Base-by-base conservation (phyloP, 2,329 filamentous ascomycete species). In the Lithohypha guttulata region DNA sequence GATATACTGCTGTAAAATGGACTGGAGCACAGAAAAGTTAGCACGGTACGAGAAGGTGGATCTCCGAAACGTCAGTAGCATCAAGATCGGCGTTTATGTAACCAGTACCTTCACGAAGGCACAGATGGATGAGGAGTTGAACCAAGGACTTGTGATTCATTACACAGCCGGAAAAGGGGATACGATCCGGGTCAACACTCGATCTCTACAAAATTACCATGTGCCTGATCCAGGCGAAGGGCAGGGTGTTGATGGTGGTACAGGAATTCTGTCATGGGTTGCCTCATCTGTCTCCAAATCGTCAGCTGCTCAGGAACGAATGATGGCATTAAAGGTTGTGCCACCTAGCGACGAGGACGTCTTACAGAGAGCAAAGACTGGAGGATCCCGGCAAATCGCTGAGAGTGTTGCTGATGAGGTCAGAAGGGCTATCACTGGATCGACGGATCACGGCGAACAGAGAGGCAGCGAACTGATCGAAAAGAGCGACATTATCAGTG, bases 11-110 rank as follows among this genome's bases (percentile, higher is more conserved):
- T 95, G 87, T 58, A 77, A 84, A 10, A 87, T 96, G 51, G 86
- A 96, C 59, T 96, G 89, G 86, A 82, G 83, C 46, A 79, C 86
- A 6, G 91, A 96, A 62, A 96, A 96, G 57, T 84, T 98, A 1
- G 80, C 81, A 9, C 86, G 82, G 0, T 96, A 95, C 58, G 87
- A 96, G 61, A 73, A 87, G 6, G 77, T 95, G 10, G 78, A 82
- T 42, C 69, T 96, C 6, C 70, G 73, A 14, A 82, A 84, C 42
- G 66, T 98, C 23, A 70, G 73, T 1, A 70, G 71, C 17, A 75
- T 98, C 51, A 79, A 78, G 54, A 75, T 79, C 44, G 91, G 91
- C 14, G 81, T 84, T 0, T 98, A 96, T 54, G 82, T 98, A 53
- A 94, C 86, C 1, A 89, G 81, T 2, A 91, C 85, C 0, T 70